Base-by-base conservation (phyloP, 1,284 basidiomycete genomes). In the Volvariella volvacea region DNA sequence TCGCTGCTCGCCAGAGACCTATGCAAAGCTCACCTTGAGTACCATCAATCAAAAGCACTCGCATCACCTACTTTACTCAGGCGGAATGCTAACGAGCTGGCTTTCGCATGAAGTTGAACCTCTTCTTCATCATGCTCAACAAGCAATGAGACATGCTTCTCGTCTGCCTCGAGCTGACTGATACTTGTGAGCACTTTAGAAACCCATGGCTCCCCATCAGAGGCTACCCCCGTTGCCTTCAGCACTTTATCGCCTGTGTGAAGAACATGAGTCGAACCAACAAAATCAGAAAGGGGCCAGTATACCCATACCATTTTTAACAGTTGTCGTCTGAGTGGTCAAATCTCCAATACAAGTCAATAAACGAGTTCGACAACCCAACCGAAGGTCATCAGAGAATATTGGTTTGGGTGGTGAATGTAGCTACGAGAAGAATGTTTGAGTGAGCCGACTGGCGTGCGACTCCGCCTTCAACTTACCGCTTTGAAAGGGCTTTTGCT, bases 191-290 rank as follows among this genome's bases (percentile, higher is more conserved):
- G 68, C 3, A 81, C 78, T 54, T 80, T 81, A 4, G 79, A 72
- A 2, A 90, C 67, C 94, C 93, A 97, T 45, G 88, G 80, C 53
- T 83, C 74, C 19, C 90, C 88, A 45, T 85, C 75, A 3, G 78
- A 72, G 36, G 86, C 76, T 17, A 80, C 74, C 1, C 78, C 86
- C 15, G 76, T 65, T 16, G 73, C 60, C 56, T 82, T 84, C 15
- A 64, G 61, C 1, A 68, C 60, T 50, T 76, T 80, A 43, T 76
- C 71, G 32, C 67, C 78, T 53, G 54, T 7, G 12, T 19, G 33
- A 41, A 28, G 40, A n/a, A 45, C 41, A 30, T 43, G 28, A 1
- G 28, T 43, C 45, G 42, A 25, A 43, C 48, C 42, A 15, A 21
- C 4, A 10, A 17, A 31, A 30, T 19, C 40, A 41, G 16, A n/a